A percentile compares a stretch with the other conserved stretches of the same genome.
These are phyloP conservation scores for Trichoderma sp. DNA, from an alignment of 2,329 filamentous ascomycete genomes.

Conservation along the genomic window DNA sequence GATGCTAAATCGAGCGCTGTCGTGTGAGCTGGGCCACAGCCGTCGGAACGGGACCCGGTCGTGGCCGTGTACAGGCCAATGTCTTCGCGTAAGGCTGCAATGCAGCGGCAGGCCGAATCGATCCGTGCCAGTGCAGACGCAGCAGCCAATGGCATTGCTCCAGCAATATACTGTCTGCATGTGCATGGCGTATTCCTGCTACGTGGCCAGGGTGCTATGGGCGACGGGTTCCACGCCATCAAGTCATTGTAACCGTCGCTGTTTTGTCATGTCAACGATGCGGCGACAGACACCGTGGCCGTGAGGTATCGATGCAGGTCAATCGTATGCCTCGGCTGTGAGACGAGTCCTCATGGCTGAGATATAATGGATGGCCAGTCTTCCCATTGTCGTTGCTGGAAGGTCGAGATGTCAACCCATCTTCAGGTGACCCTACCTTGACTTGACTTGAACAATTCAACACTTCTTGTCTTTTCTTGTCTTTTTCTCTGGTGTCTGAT, in stretches of 20 bases:
- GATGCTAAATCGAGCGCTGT: neutral
- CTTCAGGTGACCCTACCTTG: slow-evolving; percentile 13
- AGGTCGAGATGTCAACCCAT: slow-evolving; percentile 22
- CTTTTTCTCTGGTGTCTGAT: neutral
- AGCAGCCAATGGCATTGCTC: slow-evolving; percentile 16
- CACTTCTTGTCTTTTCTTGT: neutral
- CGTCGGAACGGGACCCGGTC: slow-evolving; percentile 7
- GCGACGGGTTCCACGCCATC: neutral
- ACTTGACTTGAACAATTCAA: neutral
- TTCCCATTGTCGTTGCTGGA: slow-evolving; percentile 3
- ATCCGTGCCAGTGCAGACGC: slow-evolving; percentile 6
- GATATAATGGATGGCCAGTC: slow-evolving; percentile 14
- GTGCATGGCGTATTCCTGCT: slow-evolving; percentile 18
- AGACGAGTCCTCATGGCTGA: too few species aligned
- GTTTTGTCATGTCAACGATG: slow-evolving; percentile 1
- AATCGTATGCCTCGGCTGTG: too few species aligned
- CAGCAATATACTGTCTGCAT: slow-evolving; percentile 24
- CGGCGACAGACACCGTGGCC: neutral
- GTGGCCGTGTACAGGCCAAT: slow-evolving; percentile 21
- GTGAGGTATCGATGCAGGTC: slow-evolving; percentile 24
- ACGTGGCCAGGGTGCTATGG: slow-evolving; percentile 25
- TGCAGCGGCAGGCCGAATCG: slow-evolving; percentile 18
- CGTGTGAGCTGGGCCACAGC: slow-evolving; percentile 9
- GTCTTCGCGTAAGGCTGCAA: slow-evolving; percentile 26
- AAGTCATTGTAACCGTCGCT: neutral